Percentiles rank a stretch among this genome's conserved stretches.
phyloP scores from a whole-genome alignment of 2,329 filamentous ascomycete genomes.

The Colletotrichum karsti region DNA sequence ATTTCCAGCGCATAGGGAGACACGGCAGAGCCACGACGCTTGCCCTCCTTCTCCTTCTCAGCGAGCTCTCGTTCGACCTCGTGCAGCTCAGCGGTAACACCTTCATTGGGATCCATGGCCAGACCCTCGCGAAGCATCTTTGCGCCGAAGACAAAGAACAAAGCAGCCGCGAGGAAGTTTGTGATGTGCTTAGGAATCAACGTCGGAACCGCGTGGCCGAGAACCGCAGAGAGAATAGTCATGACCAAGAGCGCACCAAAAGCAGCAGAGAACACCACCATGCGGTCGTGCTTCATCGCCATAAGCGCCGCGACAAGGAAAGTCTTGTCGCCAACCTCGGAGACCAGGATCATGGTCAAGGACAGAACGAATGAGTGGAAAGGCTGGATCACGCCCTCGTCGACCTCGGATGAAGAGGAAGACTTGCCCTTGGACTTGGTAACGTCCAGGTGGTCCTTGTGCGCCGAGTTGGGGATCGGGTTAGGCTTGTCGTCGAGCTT shows the following conservation, averaged over 20 bases:
- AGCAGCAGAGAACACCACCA: constrained; percentile 95
- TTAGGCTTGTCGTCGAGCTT: constrained; percentile 79
- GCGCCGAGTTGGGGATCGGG: constrained; percentile 71
- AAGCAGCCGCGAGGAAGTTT: constrained; percentile 81
- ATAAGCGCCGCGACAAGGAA: constrained; percentile 97
- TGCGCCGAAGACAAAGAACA: constrained; percentile 91
- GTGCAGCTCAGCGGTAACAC: constrained; percentile 96
- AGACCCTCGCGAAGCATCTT: constrained; percentile 88
- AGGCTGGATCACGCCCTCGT: constrained; percentile 76
- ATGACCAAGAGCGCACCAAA: constrained; percentile 91
- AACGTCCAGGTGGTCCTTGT: constrained; percentile 70
- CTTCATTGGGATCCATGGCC: constrained; percentile 88
- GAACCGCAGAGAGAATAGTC: constrained; percentile 91
- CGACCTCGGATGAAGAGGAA: constrained; percentile 38
- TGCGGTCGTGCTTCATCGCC: constrained; percentile 97
- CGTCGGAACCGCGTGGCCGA: constrained; percentile 91
- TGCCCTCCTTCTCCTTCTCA: constrained; percentile 86
- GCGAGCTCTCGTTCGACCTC: constrained; percentile 95
- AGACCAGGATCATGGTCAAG: constrained; percentile 96
- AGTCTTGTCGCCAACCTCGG: constrained; percentile 97
- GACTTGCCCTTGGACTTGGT: constrained; percentile 42
- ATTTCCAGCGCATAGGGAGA: constrained; percentile 84
- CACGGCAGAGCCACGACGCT: constrained; percentile 71
- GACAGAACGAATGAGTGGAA: constrained; percentile 91
- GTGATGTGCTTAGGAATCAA: constrained; percentile 92